Base-by-base conservation (phyloP, 2,329 filamentous ascomycete species). In the Ascochyta rabiei region DNA sequence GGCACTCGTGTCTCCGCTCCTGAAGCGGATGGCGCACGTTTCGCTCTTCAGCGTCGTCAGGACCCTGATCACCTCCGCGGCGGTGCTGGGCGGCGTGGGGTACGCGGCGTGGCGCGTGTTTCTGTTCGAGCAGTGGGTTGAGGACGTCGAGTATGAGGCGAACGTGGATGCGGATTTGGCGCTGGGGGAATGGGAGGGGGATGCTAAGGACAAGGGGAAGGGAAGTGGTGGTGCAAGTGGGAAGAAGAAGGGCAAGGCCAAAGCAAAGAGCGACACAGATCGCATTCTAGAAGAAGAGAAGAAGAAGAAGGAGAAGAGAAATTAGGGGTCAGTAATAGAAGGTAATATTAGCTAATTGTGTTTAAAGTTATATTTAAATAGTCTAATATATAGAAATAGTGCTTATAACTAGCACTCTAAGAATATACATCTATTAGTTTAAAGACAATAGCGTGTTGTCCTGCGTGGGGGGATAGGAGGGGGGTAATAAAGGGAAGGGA, bases 1-100 rank as follows among this genome's bases (percentile, higher is more conserved):
- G 42, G 53, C 59, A 0, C 54, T 81, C 4, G 74, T 82, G 2
- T 82, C 80, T 6, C 80, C 80, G 0, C 62, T 69, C 19, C 57
- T 81, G 38, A 62, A 13, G 59, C 35, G 75, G 69, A 64, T 55
- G 76, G 68, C 68, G 1, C 33, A 46, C 3, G 58, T 73, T 4
- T 58, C 66, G 0, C 5, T 70, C 0, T 64, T 49, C 44, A 59
- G 45, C 2, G 19, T 72, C 1, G 15, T 66, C 2, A 68, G 63
- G n/a, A 63, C 48, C 0, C 5, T 49, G 0, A 18, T 63, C 1
- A 61, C 52, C 0, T 33, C 50, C 1, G 2, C 40, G 0, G 24
- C 57, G 0, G 50, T 58, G 4, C 18, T 65, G 1, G 59, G 38
- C 0, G 46, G 43, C 3, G 53, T 50, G 1, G 44, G 49, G 3